A percentile compares a stretch with the other conserved stretches of the same genome.
Evolutionary conservation across 2,329 filamentous ascomycete genomes (phyloP).

Genomic region (Xylaria sp.): DNA sequence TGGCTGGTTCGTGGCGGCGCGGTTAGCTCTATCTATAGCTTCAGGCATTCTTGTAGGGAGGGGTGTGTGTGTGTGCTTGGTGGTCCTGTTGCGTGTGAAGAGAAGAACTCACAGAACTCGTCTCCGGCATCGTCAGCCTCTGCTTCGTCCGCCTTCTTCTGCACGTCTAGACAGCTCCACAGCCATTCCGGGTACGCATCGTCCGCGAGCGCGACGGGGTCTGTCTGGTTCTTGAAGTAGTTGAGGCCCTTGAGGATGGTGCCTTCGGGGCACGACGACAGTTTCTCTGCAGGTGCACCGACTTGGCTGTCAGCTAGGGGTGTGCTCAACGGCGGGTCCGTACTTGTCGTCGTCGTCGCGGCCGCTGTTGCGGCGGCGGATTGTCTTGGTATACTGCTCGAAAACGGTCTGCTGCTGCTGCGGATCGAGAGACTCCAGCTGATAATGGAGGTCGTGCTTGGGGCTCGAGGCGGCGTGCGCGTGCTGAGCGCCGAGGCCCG

Average conservation of each 20-base stretch:
- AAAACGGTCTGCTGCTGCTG: conserved; percentile 51
- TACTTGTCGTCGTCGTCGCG: conserved; percentile 46
- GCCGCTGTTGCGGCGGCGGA: conserved; percentile 53
- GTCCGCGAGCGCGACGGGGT: conserved; percentile 79
- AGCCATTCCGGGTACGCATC: conserved; percentile 84
- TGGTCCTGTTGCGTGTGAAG: not conserved
- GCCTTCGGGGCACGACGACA: conserved; percentile 71
- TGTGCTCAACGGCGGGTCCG: conserved; percentile 44
- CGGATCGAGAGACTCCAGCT: conserved; percentile 41
- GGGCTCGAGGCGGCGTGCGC: conserved; percentile 37
- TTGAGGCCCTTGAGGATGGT: conserved; percentile 79
- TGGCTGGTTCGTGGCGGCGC: conserved; percentile 63
- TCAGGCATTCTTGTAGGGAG: too few species aligned
- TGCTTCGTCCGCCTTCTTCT: conserved; percentile 63
- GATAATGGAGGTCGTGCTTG: conserved; percentile 30
- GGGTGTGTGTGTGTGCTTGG: not conserved
- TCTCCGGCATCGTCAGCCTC: conserved; percentile 71
- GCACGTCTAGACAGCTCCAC: conserved; percentile 75
- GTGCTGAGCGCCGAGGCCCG: conserved; percentile 52
- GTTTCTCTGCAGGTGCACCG: conserved; percentile 37
- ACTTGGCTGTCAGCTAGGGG: conserved; percentile 43
- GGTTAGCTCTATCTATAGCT: conserved; percentile 17
- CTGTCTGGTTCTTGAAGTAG: conserved; percentile 77
- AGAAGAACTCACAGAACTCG: conserved; percentile 75
- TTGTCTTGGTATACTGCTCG: conserved; percentile 49